Conservation (phyloP, 805 yeast genomes). For the Myxozyma sirexii region DNA sequence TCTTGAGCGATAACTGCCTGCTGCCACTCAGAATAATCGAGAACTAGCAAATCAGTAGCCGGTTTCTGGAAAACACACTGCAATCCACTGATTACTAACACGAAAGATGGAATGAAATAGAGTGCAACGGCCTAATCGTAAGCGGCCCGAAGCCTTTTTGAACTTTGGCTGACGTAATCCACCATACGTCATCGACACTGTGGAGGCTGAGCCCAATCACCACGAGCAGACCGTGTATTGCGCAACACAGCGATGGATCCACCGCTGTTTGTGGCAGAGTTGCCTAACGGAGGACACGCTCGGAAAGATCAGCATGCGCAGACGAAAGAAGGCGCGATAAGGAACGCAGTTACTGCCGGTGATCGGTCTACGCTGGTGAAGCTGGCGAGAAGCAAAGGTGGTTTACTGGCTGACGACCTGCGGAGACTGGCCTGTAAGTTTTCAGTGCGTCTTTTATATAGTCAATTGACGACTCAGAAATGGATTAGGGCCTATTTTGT, state of each 20-base stretch:
- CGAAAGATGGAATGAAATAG: no score
- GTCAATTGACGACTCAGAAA: neutral
- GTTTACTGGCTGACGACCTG: constrained; percentile 20
- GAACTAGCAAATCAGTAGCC: no score
- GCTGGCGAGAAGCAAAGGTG: constrained; percentile 29
- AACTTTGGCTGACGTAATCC: no score
- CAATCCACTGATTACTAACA: no score
- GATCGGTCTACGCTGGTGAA: constrained; percentile 17
- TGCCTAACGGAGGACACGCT: neutral
- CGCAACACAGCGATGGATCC: constrained; percentile 12
- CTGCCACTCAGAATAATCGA: no score
- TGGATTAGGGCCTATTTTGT: constrained; percentile 21
- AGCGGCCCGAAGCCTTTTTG: no score
- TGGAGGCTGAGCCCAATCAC: no score
- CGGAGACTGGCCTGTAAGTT: constrained; percentile 22
- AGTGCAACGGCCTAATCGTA: no score
- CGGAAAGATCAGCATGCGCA: neutral
- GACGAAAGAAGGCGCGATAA: constrained; percentile 20
- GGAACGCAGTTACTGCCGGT: constrained; percentile 11
- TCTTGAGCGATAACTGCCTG: no score
- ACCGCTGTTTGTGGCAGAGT: constrained; percentile 2
- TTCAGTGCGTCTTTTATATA: neutral
- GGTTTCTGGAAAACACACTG: no score
- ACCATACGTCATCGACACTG: neutral
- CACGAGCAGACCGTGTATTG: neutral